A percentile compares a stretch with the other conserved stretches of the same genome.
These are phyloP conservation scores for Danielozyma ontarioensis DNA, from an alignment of 805 yeast genomes.

Conservation along the genomic window DNA sequence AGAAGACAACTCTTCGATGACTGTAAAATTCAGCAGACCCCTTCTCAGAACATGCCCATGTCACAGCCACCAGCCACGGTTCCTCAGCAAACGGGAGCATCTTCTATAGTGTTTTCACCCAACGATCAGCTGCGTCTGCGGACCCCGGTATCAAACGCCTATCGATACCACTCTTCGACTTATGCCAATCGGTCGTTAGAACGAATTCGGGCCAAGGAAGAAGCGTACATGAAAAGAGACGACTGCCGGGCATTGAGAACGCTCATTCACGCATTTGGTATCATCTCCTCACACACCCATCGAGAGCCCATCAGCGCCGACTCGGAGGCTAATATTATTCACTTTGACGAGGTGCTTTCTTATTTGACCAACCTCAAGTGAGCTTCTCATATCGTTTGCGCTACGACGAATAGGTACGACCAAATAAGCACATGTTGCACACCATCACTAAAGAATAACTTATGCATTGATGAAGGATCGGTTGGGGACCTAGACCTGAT, in stretches of 20 bases:
- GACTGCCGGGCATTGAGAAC: neutral
- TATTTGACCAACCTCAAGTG: neutral
- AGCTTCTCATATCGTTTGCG: no score
- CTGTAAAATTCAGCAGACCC: neutral
- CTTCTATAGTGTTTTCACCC: neutral
- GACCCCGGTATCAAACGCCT: neutral
- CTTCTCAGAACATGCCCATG: neutral
- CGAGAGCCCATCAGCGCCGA: neutral
- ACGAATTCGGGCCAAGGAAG: neutral
- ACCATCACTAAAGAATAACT: no score
- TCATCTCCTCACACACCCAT: neutral
- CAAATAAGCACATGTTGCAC: no score
- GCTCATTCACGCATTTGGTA: neutral
- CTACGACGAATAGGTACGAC: no score
- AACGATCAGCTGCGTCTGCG: neutral
- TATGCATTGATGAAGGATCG: no score
- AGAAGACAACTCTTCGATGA: constrained; percentile 6
- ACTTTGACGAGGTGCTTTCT: neutral
- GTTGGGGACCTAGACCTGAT: no score
- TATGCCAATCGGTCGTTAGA: neutral
- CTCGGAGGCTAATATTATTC: neutral
- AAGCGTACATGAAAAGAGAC: neutral
- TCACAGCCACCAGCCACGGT: neutral
- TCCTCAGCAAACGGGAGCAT: neutral
- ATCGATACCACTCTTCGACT: neutral